Evolutionary conservation across 75 land plant genomes (phyloP), one percentile per base, ranked within the genome.

Genomic region (Chamaecyparis obtusa): DNA sequence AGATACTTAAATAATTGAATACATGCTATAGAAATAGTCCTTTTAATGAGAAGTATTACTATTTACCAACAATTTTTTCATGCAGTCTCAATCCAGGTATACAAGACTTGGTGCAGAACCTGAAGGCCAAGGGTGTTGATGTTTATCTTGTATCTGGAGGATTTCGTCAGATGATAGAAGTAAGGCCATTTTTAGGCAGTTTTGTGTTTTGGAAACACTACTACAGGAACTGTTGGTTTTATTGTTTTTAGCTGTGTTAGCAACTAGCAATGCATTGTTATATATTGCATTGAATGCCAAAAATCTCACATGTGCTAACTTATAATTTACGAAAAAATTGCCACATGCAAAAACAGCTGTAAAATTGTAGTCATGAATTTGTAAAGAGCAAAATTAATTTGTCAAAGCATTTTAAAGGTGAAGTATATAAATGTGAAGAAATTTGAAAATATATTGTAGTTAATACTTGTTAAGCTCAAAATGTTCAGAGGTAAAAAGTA

Each of bases 111-210:
- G 90, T 98, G 32, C 87, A 90, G 79, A 95, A 92, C 86, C 92
- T 98, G 69, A 94, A 91, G 75, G 91, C 90, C 15, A 93, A 91
- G 13, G 90, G 92, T 37, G 94, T 67, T 14, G 86, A 89, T 86
- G 95, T 98, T 44, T 98, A 96, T 88, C 90, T 96, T 13, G 91
- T 98, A 36, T 98, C 99, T 81, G 99, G 99, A 83, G 99, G 99
- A 84, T 98, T 98, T 78, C 94, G 99, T 75, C 99, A 98, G 84
- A 98, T 98, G 96, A 98, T 98, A 86, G 92, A 93, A 89, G 99
- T 98, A 94, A 85, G 90, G n/a, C 69, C 81, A 17, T 72, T 78
- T 43, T 72, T 16, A 49, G n/a, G 57, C 56, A 55, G 16, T 36
- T 36, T 30, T 83, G n/a, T 33, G 35, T 55, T 85, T 35, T 83